Conservation (phyloP, 331 rosid species). For the Spiraea crenata region DNA sequence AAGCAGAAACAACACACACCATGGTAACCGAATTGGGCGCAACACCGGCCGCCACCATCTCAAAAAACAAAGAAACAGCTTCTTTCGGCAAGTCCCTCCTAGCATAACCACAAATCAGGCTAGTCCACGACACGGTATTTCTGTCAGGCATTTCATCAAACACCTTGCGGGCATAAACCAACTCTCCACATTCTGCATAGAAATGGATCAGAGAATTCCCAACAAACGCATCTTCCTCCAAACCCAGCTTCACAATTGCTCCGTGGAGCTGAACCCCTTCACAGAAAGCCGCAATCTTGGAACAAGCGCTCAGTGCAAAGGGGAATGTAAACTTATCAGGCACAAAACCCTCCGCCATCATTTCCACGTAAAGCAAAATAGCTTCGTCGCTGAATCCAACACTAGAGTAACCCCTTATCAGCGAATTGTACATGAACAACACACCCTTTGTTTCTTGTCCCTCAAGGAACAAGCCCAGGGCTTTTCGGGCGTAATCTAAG, state of each 20-base stretch:
- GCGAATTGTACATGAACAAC: slow-evolving; percentile 50
- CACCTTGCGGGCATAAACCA: slow-evolving; percentile 57
- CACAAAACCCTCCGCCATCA: slow-evolving; percentile 46
- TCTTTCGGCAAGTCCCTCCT: slow-evolving; percentile 46
- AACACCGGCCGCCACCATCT: slow-evolving; percentile 57
- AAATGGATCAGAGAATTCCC: slow-evolving; percentile 68
- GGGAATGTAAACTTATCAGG: slow-evolving; percentile 82
- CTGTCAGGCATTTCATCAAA: slow-evolving; percentile 74
- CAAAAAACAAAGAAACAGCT: slow-evolving; percentile 68
- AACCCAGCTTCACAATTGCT: slow-evolving; percentile 56
- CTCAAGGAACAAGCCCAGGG: slow-evolving; percentile 35
- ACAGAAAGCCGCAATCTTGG: slow-evolving; percentile 45
- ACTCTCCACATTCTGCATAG: slow-evolving; percentile 51
- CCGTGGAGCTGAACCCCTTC: slow-evolving; percentile 79
- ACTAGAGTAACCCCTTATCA: slow-evolving; percentile 62
- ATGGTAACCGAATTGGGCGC: slow-evolving; percentile 61
- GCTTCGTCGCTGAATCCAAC: slow-evolving; percentile 54
- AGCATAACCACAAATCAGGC: slow-evolving; percentile 73
- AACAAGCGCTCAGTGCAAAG: slow-evolving; percentile 59
- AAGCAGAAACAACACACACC: slow-evolving; percentile 76
- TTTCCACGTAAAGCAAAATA: slow-evolving; percentile 42
- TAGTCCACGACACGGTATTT: slow-evolving; percentile 90
- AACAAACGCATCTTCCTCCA: slow-evolving; percentile 55
- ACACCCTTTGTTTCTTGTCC: slow-evolving; percentile 21
- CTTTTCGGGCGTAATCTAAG: slow-evolving; percentile 47